phyloP scores from a whole-genome alignment of 192 early-diverging fungal species.

The Coemansia sp. region DNA sequence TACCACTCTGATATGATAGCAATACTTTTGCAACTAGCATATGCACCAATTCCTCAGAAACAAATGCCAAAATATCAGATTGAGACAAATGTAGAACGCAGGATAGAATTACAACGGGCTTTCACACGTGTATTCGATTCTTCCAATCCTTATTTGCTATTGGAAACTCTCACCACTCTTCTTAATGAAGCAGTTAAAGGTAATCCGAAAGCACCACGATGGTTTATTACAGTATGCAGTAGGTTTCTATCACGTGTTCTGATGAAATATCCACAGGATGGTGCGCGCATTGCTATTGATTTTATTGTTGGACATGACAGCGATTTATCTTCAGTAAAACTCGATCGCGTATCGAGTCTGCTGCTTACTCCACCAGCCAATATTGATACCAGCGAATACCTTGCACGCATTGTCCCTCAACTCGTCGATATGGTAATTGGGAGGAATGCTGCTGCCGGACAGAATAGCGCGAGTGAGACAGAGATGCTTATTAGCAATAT shows the following conservation, averaged over 20 bases:
- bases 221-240: slow-evolving; percentile 67
- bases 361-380: slow-evolving; percentile 32
- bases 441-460: not conserved
- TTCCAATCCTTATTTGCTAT: slow-evolving; percentile 56
- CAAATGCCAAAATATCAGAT: slow-evolving; percentile 43
- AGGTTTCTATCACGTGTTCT: slow-evolving; percentile 69
- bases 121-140: slow-evolving; percentile 49
- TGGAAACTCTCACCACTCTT: slow-evolving; percentile 68
- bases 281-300: slow-evolving; percentile 64
- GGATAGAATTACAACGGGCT: slow-evolving; percentile 26
- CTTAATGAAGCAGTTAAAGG: slow-evolving; percentile 57
- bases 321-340: slow-evolving; percentile 23
- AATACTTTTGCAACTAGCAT: slow-evolving; percentile 65
- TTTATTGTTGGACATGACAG: slow-evolving; percentile 63
- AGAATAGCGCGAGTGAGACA: not conserved
- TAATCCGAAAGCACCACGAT: slow-evolving; percentile 49
- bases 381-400: slow-evolving; percentile 10
- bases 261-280: slow-evolving; percentile 56
- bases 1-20: slow-evolving; percentile 68
- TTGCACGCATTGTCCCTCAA: slow-evolving; percentile 23
- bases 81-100: slow-evolving; percentile 21
- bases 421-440: slow-evolving; percentile 9
- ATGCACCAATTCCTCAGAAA: slow-evolving; percentile 57
- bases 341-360: slow-evolving; percentile 34
- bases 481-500: slow-evolving; percentile 3